A percentile compares a stretch with the other conserved stretches of the same genome.
phyloP scores from a whole-genome alignment of 345 rosid species.

The Hirschfeldia incana region DNA sequence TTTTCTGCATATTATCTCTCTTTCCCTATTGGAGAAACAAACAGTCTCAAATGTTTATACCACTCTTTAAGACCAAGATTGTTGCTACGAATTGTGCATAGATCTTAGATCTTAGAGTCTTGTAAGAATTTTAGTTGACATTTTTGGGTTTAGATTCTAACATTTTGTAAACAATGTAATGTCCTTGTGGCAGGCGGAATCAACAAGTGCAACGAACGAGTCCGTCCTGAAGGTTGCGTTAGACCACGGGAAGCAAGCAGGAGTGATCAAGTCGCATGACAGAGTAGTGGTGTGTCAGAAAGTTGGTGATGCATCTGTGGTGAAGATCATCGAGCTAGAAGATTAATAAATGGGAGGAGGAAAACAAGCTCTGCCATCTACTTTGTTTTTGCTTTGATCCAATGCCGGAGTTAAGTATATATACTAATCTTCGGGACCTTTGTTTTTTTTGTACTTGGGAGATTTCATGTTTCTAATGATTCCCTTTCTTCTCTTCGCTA shows the following conservation, averaged over 20 bases:
- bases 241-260: constrained; percentile 76
- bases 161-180: not conserved
- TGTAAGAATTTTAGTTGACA: not conserved
- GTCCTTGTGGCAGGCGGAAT: constrained; percentile 62
- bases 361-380: not conserved
- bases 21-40: not conserved
- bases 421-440: constrained; percentile 26
- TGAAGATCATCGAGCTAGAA: constrained; percentile 88
- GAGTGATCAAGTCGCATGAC: constrained; percentile 77
- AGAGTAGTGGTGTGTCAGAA: constrained; percentile 92
- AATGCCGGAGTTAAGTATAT: constrained; percentile 23
- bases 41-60: not conserved
- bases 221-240: constrained; percentile 87
- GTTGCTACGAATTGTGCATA: not conserved
- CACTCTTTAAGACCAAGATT: not conserved
- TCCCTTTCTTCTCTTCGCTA: not conserved
- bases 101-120: not conserved
- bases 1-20: not conserved
- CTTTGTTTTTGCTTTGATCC: not conserved
- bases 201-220: constrained; percentile 77
- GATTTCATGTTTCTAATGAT: constrained; percentile 20
- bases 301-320: constrained; percentile 90
- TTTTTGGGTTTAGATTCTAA: not conserved
- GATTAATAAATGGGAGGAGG: constrained; percentile 42
- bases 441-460: constrained; percentile 27